phyloP scores from a whole-genome alignment of 768 basidiomycete species.

The Tubosaeta sp. region DNA sequence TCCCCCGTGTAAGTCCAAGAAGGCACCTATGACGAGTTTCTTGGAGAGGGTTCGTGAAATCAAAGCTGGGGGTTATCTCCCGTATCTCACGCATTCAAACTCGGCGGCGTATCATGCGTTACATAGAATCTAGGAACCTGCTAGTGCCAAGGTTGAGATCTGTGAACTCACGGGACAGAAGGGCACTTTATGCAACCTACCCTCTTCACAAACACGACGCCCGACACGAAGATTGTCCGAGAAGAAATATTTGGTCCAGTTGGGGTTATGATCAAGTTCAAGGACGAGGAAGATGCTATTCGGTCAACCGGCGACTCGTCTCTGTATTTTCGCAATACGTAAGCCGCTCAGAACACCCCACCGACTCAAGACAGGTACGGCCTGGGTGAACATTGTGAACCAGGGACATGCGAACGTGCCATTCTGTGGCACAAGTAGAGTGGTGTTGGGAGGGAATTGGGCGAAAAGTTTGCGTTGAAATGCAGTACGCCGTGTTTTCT shows the following conservation, averaged over 20 bases:
- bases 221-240: conserved; percentile 68
- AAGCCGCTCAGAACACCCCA: conserved; percentile 68
- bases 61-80: too few relatives aligned
- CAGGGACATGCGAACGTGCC: conserved; percentile 43
- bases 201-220: too few relatives aligned
- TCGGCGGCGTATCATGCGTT: too few relatives aligned
- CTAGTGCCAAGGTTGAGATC: too few relatives aligned
- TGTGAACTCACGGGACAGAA: conserved; percentile 36
- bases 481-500: too few relatives aligned
- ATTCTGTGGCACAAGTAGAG: conserved; percentile 83
- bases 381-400: conserved; percentile 50
- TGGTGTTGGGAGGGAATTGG: too few relatives aligned
- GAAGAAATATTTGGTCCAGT: conserved; percentile 84
- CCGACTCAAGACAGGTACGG: conserved; percentile 75
- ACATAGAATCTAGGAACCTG: too few relatives aligned
- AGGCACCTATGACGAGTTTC: too few relatives aligned
- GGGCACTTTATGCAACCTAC: conserved; percentile 76
- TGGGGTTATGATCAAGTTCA: conserved; percentile 71
- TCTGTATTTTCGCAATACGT: conserved; percentile 84
- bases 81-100: too few relatives aligned
- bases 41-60: too few relatives aligned
- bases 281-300: conserved; percentile 62
- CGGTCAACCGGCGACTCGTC: conserved; percentile 86
- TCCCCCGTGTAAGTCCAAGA: too few relatives aligned
- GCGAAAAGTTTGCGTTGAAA: too few relatives aligned